Evolutionary conservation across 2,329 filamentous ascomycete species (phyloP).

Genomic region (Aspergillus carbonarius): DNA sequence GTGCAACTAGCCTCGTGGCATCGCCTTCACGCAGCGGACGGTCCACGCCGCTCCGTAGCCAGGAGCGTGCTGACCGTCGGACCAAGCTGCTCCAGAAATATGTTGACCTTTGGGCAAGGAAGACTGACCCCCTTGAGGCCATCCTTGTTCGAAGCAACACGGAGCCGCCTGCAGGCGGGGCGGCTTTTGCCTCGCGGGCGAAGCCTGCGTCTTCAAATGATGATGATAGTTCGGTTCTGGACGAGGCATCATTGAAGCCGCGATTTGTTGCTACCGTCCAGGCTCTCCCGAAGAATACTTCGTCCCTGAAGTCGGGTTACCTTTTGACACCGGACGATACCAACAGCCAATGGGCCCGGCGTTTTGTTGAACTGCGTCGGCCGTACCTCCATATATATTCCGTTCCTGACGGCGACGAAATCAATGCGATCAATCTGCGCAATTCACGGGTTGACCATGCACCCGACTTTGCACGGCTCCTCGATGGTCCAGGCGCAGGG

Average conservation of each 20-base stretch:
- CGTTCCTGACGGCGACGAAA: slow-evolving; percentile 81
- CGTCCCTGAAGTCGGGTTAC: slow-evolving; percentile 81
- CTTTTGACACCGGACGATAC: slow-evolving; percentile 80
- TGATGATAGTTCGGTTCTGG: slow-evolving; percentile 28
- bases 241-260: slow-evolving; percentile 50
- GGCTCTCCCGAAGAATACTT: slow-evolving; percentile 75
- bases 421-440: slow-evolving; percentile 82
- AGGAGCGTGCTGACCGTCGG: slow-evolving; percentile 39
- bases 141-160: slow-evolving; percentile 48
- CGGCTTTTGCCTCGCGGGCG: slow-evolving; percentile 28
- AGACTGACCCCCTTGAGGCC: slow-evolving; percentile 39
- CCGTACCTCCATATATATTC: slow-evolving; percentile 92
- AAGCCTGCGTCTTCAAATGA: slow-evolving; percentile 22
- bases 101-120: slow-evolving; percentile 44
- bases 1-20: slow-evolving; percentile 39
- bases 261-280: slow-evolving; percentile 74
- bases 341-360: slow-evolving; percentile 77
- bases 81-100: slow-evolving; percentile 43
- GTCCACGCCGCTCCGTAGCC: slow-evolving; percentile 36
- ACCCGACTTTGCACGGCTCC: slow-evolving; percentile 77
- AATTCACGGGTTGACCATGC: slow-evolving; percentile 91
- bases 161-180: slow-evolving; percentile 42
- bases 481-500: slow-evolving; percentile 53
- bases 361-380: slow-evolving; percentile 86
- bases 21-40: slow-evolving; percentile 36